Evolutionary conservation across 148 eudicot genomes (phyloP).

Genomic region (Arbutus unedo): DNA sequence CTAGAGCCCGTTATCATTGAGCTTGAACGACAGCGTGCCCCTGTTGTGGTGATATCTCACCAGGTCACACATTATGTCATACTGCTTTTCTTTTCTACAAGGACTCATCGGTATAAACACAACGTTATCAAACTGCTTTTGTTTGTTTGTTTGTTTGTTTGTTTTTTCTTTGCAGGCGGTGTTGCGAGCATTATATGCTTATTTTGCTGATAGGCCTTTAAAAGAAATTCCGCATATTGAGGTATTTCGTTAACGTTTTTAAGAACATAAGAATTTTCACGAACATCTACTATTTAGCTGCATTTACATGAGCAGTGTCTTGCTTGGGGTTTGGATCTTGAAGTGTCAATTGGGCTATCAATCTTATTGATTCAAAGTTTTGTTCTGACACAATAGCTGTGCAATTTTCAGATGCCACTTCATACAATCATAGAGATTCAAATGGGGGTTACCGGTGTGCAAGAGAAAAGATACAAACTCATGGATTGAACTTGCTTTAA

Average conservation of each 20-base stretch:
- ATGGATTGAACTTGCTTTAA: conserved; percentile 50
- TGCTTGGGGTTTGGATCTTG: conserved; percentile 3
- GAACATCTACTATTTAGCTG: neutral
- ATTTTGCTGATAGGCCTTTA: conserved; percentile 96
- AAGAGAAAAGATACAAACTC: conserved; percentile 96
- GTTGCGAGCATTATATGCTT: conserved; percentile 90
- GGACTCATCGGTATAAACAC: neutral
- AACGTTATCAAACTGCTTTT: neutral
- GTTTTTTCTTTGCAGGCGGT: conserved; percentile 19
- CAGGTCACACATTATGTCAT: conserved; percentile 48
- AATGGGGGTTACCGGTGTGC: conserved; percentile 98
- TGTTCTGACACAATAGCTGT: conserved; percentile 12
- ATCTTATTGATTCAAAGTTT: neutral
- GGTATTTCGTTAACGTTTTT: conserved; percentile 39
- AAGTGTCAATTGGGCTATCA: neutral
- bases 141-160: neutral
- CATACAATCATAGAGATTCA: conserved; percentile 98
- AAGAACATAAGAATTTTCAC: neutral
- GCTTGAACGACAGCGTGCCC: conserved; percentile 97
- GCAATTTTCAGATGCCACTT: conserved; percentile 75
- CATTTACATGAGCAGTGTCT: neutral
- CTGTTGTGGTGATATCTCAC: conserved; percentile 95
- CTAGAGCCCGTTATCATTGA: conserved; percentile 96
- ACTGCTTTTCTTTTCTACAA: conserved; percentile 3
- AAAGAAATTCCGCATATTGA: conserved; percentile 93